Evolutionary conservation across 1,139 yeast species (phyloP).

Genomic region (Protomyces inouyei): DNA sequence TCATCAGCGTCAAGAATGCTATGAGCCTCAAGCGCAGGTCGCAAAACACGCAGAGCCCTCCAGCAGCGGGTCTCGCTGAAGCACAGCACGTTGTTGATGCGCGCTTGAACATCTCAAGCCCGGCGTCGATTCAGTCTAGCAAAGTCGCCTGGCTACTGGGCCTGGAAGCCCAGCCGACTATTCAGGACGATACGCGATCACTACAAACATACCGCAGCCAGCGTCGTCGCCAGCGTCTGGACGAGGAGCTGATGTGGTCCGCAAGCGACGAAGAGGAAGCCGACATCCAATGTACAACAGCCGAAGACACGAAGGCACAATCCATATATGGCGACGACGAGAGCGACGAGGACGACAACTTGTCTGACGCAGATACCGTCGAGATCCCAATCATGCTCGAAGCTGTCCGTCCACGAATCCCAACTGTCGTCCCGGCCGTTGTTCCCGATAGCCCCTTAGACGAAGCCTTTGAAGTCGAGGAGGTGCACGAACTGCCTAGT

Average conservation of each 20-base stretch:
- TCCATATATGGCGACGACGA: not conserved
- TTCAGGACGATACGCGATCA: not conserved
- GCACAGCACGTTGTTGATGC: not conserved
- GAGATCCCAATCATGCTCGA: not conserved
- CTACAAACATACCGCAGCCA: not conserved
- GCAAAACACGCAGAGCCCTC: not conserved
- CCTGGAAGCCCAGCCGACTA: not conserved
- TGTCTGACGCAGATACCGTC: not conserved
- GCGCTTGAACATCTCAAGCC: not conserved
- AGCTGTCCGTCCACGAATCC: not conserved
- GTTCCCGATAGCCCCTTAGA: not conserved
- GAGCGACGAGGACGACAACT: not conserved
- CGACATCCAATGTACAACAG: not conserved
- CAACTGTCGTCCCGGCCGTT: not conserved
- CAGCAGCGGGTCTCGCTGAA: not conserved
- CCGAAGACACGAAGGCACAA: not conserved
- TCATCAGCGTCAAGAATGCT: not conserved
- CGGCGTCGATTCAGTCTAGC: not conserved
- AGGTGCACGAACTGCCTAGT: not conserved
- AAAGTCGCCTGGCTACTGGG: not conserved
- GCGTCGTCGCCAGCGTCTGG: not conserved
- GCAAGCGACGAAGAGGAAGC: not conserved
- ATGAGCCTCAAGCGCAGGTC: not conserved
- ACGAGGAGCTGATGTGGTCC: not conserved
- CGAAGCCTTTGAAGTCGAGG: not conserved